Percentiles rank a stretch among this genome's conserved stretches.
Conservation (phyloP, 2,329 filamentous ascomycete genomes). For the Cucurbitaria berberidis region DNA sequence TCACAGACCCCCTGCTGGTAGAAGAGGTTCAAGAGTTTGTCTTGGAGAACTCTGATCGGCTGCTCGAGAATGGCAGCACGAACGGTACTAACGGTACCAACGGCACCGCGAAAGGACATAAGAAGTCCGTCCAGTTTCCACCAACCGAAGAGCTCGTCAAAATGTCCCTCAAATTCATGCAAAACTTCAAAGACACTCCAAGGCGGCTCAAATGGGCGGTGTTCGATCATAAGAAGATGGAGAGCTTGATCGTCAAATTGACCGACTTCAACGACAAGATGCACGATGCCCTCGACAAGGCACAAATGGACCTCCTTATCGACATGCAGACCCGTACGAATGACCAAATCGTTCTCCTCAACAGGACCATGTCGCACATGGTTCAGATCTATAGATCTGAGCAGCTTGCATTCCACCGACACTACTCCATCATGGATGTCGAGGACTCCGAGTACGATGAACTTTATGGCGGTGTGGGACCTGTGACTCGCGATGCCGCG, state of each 20-base stretch:
- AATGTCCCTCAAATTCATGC: constrained; percentile 39
- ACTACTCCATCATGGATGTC: constrained; percentile 19
- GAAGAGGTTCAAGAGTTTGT: constrained; percentile 29
- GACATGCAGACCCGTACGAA: constrained; percentile 43
- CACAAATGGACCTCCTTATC: constrained; percentile 37
- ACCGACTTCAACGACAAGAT: constrained; percentile 47
- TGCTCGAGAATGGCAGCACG: constrained; percentile 18
- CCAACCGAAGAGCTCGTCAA: constrained; percentile 35
- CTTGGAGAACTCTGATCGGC: constrained; percentile 12
- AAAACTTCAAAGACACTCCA: constrained; percentile 31
- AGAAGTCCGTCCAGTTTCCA: constrained; percentile 39
- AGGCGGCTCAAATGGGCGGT: constrained; percentile 42
- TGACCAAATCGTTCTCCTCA: constrained; percentile 48
- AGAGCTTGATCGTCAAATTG: constrained; percentile 40
- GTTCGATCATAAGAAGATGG: constrained; percentile 41
- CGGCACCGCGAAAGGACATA: constrained; percentile 17
- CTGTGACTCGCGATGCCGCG: constrained; percentile 11
- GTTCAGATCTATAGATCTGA: constrained; percentile 43
- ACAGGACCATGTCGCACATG: constrained; percentile 43
- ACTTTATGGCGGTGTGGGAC: not conserved
- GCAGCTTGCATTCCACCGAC: constrained; percentile 13
- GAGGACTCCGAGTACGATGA: constrained; percentile 30
- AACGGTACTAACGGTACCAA: not conserved
- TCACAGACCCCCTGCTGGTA: constrained; percentile 36
- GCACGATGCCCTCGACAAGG: constrained; percentile 40